phyloP scores from a whole-genome alignment of 139 green algal species.

The Diplosphaera chodatii region DNA sequence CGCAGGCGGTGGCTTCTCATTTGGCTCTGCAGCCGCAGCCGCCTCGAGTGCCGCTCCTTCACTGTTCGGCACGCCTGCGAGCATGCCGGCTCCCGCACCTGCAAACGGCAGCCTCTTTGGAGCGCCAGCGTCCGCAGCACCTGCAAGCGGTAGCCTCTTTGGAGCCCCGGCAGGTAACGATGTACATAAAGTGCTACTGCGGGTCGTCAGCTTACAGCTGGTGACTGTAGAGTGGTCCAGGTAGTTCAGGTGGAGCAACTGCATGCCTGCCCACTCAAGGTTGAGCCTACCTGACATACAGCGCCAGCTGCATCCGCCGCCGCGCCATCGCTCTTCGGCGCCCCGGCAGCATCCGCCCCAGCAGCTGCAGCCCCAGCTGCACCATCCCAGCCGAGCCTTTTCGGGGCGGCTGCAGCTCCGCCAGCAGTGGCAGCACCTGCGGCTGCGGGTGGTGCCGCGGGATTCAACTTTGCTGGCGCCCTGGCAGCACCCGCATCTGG shows the following conservation, averaged over 20 bases:
- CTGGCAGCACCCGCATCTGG: background rate
- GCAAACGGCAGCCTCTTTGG: background rate
- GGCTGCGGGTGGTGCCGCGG: background rate
- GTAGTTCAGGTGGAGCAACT: too few relatives aligned
- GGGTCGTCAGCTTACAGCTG: too few relatives aligned
- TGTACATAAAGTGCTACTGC: too few relatives aligned
- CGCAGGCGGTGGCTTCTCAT: background rate
- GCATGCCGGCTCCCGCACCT: background rate
- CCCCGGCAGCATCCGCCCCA: background rate
- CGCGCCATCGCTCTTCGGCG: background rate
- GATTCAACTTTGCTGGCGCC: background rate
- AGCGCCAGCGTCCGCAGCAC: background rate
- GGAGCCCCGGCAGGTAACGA: background rate
- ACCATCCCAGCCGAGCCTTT: background rate
- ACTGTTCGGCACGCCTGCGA: background rate
- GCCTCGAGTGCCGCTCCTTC: background rate
- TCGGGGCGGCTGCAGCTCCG: background rate
- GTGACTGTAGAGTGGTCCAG: too few relatives aligned
- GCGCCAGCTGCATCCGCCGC: too few relatives aligned
- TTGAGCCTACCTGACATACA: too few relatives aligned
- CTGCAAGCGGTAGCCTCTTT: background rate
- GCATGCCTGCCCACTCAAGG: too few relatives aligned
- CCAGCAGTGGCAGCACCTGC: background rate
- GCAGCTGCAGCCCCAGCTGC: background rate
- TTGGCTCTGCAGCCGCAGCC: background rate